Evolutionary conservation across 116 monocot species (phyloP).

Genomic region (Trichopus zeylanicus): DNA sequence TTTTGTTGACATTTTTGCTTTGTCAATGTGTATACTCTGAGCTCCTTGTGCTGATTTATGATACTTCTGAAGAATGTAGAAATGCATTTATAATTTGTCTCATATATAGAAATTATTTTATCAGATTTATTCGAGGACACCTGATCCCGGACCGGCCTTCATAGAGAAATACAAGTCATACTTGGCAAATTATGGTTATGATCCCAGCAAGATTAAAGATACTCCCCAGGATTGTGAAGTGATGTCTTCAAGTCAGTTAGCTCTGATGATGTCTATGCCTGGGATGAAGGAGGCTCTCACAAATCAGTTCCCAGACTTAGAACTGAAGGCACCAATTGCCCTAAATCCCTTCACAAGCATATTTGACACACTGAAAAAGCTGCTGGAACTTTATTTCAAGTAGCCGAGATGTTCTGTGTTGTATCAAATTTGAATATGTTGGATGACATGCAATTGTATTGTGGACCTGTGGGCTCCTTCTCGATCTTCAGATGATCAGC

Average conservation of each 20-base stretch:
- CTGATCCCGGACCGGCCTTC: constrained; percentile 72
- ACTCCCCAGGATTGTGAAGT: constrained; percentile 84
- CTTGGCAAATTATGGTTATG: constrained; percentile 61
- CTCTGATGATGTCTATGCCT: constrained; percentile 66
- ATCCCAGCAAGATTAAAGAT: constrained; percentile 62
- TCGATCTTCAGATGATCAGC: no score
- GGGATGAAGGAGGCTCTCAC: constrained; percentile 75
- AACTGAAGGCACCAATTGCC: constrained; percentile 40
- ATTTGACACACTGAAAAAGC: constrained; percentile 84
- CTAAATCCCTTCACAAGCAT: constrained; percentile 77
- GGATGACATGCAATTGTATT: no score
- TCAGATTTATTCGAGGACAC: constrained; percentile 92
- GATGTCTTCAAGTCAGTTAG: constrained; percentile 52
- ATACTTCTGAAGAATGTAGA: no score
- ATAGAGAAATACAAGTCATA: constrained; percentile 84
- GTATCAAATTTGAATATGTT: no score
- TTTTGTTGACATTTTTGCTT: no score
- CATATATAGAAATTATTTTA: not conserved
- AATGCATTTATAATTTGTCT: not conserved
- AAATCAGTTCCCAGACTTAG: constrained; percentile 74
- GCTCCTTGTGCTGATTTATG: no score
- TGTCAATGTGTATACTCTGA: no score
- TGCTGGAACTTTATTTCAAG: constrained; percentile 79
- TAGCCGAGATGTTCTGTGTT: no score
- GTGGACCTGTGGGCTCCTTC: no score